Evolutionary conservation across 371 early-diverging fungal species (phyloP).

Genomic region (Chytridium lagenaria): DNA sequence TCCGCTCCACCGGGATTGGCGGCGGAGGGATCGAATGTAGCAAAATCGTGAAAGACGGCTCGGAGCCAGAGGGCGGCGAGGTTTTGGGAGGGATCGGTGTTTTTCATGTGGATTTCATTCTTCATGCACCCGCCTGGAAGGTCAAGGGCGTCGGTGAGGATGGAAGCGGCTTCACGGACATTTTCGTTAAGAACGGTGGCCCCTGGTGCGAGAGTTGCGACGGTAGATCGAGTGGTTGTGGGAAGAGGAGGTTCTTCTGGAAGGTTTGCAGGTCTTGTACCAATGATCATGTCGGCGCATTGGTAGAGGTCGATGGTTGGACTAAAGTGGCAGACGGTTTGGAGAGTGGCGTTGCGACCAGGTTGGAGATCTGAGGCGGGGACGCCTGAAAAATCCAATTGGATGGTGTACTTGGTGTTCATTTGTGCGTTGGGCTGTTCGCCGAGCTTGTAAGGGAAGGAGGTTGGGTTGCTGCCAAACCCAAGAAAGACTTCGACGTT

Average conservation of each 20-base stretch:
- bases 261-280: neutral
- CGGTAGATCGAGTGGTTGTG: neutral
- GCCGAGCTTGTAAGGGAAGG: conserved; percentile 33
- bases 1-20: conserved; percentile 34
- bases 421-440: conserved; percentile 22
- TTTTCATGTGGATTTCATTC: neutral
- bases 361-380: conserved; percentile 8
- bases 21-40: conserved; percentile 27
- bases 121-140: neutral
- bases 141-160: neutral
- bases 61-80: conserved; percentile 52
- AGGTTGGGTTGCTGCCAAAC: conserved; percentile 22
- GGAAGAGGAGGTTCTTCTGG: neutral
- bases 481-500: conserved; percentile 21
- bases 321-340: conserved; percentile 30
- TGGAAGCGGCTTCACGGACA: neutral
- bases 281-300: conserved; percentile 29
- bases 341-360: conserved; percentile 15
- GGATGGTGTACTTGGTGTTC: conserved; percentile 23
- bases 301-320: conserved; percentile 27
- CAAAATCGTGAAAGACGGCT: conserved; percentile 48
- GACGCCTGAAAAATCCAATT: conserved; percentile 18
- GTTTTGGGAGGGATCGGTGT: conserved; percentile 34
- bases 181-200: neutral
- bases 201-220: neutral